phyloP scores from a whole-genome alignment of 2,329 filamentous ascomycete species.

The Dryadomyces quercivorus region DNA sequence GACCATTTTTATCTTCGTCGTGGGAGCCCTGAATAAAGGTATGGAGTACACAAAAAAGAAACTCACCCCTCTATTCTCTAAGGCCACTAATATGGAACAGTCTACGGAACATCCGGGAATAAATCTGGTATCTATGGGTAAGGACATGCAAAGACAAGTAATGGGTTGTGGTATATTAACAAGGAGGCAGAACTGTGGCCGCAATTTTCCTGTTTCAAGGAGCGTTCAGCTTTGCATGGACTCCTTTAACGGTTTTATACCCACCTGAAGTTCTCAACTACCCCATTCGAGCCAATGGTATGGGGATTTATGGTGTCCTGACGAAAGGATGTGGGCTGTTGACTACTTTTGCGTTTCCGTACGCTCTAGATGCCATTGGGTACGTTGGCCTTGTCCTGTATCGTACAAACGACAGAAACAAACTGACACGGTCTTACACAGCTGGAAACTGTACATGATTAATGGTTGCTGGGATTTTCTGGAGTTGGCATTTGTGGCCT shows the following conservation, averaged over 20 bases:
- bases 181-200: conserved; percentile 26
- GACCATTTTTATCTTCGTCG: conserved; percentile 32
- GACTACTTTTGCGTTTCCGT: too few relatives aligned
- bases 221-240: conserved; percentile 37
- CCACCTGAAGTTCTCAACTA: conserved; percentile 33
- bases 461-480: background rate
- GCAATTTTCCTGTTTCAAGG: conserved; percentile 40
- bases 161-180: too few relatives aligned
- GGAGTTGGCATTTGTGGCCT: background rate
- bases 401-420: too few relatives aligned
- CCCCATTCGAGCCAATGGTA: conserved; percentile 18
- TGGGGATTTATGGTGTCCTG: conserved; percentile 19
- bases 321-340: conserved; percentile 4
- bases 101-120: conserved; percentile 17
- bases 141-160: too few relatives aligned
- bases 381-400: conserved; percentile 6
- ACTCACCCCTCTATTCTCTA: too few relatives aligned
- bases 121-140: conserved; percentile 14
- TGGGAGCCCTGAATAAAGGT: conserved; percentile 34
- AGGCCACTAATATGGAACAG: background rate
- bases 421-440: background rate
- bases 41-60: too few relatives aligned
- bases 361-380: conserved; percentile 12
- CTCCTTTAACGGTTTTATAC: conserved; percentile 34
- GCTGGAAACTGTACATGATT: conserved; percentile 5